Evolutionary conservation across 2,329 filamentous ascomycete genomes (phyloP).

Genomic region (Gremmenia infestans): DNA sequence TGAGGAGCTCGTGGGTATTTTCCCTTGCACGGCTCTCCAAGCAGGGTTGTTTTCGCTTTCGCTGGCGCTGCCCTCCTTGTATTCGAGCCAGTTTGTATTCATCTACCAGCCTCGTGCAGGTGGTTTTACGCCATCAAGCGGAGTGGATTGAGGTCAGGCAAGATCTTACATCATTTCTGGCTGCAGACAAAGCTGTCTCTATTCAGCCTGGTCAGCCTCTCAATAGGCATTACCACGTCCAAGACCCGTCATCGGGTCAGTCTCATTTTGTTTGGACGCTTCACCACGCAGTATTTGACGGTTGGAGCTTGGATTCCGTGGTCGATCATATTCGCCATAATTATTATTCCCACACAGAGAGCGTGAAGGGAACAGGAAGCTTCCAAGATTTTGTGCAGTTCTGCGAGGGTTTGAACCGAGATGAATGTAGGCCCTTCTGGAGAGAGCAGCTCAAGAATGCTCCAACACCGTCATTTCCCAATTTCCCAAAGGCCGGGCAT

Average conservation of each 20-base stretch:
- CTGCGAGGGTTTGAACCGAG: not conserved
- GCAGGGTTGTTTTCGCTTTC: conserved; percentile 34
- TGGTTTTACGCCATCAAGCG: not conserved
- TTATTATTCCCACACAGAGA: not conserved
- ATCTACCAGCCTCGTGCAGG: not conserved
- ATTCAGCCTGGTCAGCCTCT: too few species aligned
- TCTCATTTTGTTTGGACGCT: not conserved
- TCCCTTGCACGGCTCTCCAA: conserved; percentile 34
- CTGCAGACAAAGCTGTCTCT: too few species aligned
- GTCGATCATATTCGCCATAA: not conserved
- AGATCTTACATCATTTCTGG: not conserved
- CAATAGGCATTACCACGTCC: not conserved
- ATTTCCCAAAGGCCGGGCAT: not conserved
- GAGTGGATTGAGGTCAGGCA: not conserved
- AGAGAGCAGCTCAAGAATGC: not conserved
- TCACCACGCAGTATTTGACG: conserved; percentile 2
- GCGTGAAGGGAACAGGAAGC: not conserved
- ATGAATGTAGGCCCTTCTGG: not conserved
- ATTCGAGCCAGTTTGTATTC: conserved; percentile 27
- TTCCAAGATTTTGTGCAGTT: not conserved
- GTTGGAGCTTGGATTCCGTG: not conserved
- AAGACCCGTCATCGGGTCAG: not conserved
- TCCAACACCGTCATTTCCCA: not conserved
- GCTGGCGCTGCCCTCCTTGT: conserved; percentile 26
- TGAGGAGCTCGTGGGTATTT: conserved; percentile 31